Evolutionary conservation across 495 filamentous ascomycete species (phyloP), one percentile per base, ranked within the genome.

Genomic region (Stereocaulon alpinum): DNA sequence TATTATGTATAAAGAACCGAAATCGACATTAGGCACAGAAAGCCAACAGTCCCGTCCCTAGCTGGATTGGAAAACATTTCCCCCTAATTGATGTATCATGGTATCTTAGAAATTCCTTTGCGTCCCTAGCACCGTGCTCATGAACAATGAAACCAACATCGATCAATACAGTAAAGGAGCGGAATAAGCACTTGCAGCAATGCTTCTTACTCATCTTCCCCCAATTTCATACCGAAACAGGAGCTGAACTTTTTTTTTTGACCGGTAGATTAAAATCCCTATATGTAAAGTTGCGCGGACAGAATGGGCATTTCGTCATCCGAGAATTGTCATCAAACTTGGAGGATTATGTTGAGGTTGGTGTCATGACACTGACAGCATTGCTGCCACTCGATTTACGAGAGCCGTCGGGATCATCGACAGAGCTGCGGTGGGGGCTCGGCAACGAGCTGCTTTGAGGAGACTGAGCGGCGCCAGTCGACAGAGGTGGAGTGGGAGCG

Each of bases 401-500:
- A 7, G 63, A 63, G 10, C 59, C 55, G 17, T 70, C 63, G 59
- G 68, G 65, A 45, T 70, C 79, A 17, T 80, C 81, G 18, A 78
- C 66, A 37, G 76, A 75, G 64, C 77, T 81, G 24, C 74, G 76
- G 60, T 75, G 79, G 6, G 80, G 78, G 65, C 81, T 86, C 22
- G 82, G 81, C 5, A 82, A 71, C 55, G 76, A 81, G 65, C 70
- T 77, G 67, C 81, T 86, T 59, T 83, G 81, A 12, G 84, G 83
- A 60, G 80, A 86, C 61, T 82, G 84, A n/a, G 79, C 75, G 53
- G 80, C 82, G 43, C 72, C 79, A n/a, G 79, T 84, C 37, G 84
- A 74, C 12, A 76, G 72, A 5, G 83, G 84, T 5, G 82, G 84
- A 12, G 80, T 77, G 0, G 77, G 74, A 2, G 75, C 72, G 17